Base-by-base conservation (phyloP, 371 early-diverging fungal genomes). In the Cokeromyces recurvatus region DNA sequence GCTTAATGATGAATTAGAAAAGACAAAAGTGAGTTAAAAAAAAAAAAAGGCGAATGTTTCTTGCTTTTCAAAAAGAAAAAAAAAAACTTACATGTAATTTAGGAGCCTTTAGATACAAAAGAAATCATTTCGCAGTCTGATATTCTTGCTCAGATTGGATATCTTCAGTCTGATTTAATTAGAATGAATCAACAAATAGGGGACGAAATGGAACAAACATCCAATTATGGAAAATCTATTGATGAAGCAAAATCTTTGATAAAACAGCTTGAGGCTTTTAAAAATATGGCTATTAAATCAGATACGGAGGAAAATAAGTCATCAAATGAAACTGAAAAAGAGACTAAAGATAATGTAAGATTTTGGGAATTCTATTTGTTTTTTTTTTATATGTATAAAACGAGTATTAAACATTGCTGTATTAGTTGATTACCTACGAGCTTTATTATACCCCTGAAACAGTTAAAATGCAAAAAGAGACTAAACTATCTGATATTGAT, bases 391-490 rank as follows among this genome's bases (percentile, higher is more conserved):
- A n/a, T n/a, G n/a, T n/a, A n/a, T n/a, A n/a, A n/a, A n/a, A n/a
- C n/a, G n/a, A n/a, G n/a, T n/a, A n/a, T n/a, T n/a, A n/a, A n/a
- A n/a, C n/a, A n/a, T n/a, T n/a, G n/a, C 11, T 29, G 29, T 40
- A 36, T 38, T 62, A 81, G 76, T 67, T 69, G 41, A 74, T 89
- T 20, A 89, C 87, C 10, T 88, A 89, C 59, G 90, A 91, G 47
- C 77, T 89, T 7, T 85, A 66, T 53, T 87, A 86, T 66, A 84
- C 83, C 42, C 90, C 90, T 14, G 81, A 83, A 23, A 68, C 80
- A 21, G 75, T 78, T 8, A 71, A 77, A 41, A 51, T 80, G 40
- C 74, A 78, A 27, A 78, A 80, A 24, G 74, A 80, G 27, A 68
- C 77, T 38, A 82, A 86, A 48, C 47, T 84, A 16, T 62, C 80